phyloP scores from a whole-genome alignment of 169 alveolate genomes.

The Toxoplasma gondii region DNA sequence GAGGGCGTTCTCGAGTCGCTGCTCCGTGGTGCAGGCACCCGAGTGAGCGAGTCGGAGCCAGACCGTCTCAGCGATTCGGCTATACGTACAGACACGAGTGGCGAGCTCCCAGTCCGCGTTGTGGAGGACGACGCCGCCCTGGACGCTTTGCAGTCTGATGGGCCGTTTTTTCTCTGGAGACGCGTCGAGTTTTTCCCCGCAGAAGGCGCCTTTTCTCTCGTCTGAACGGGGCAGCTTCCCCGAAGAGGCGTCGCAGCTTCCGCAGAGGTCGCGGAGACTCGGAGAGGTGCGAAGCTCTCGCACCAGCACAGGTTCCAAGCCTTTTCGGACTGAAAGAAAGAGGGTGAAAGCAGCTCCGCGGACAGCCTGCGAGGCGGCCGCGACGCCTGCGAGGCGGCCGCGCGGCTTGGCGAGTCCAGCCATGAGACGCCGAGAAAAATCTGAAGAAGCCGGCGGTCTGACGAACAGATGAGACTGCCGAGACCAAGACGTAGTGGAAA shows the following conservation, averaged over 20 bases:
- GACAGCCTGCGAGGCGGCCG: background rate
- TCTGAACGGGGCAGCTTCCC: background rate
- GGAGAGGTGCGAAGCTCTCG: conserved; percentile 18
- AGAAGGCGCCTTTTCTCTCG: background rate
- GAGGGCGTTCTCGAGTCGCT: background rate
- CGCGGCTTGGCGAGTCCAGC: background rate
- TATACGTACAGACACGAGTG: conserved; percentile 17
- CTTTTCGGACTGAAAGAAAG: conserved; percentile 12
- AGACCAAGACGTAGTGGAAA: too few relatives aligned
- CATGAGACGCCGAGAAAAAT: background rate
- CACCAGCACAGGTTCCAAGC: conserved; percentile 21
- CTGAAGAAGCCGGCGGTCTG: too few relatives aligned
- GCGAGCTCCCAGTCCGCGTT: conserved; percentile 18
- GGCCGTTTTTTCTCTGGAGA: background rate
- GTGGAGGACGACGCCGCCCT: conserved; percentile 1
- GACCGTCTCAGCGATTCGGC: conserved; percentile 27
- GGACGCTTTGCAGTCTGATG: background rate
- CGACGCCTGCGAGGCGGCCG: background rate
- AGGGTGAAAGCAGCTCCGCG: background rate
- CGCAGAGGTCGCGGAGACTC: background rate
- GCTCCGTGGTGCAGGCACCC: background rate
- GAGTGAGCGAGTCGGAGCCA: conserved; percentile 28
- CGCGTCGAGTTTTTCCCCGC: too few relatives aligned
- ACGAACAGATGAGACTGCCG: too few relatives aligned
- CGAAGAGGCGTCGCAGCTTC: background rate